These are phyloP conservation scores for Lichtheimia corymbifera DNA, from an alignment of 371 early-diverging fungal species.

Conservation along the genomic window DNA sequence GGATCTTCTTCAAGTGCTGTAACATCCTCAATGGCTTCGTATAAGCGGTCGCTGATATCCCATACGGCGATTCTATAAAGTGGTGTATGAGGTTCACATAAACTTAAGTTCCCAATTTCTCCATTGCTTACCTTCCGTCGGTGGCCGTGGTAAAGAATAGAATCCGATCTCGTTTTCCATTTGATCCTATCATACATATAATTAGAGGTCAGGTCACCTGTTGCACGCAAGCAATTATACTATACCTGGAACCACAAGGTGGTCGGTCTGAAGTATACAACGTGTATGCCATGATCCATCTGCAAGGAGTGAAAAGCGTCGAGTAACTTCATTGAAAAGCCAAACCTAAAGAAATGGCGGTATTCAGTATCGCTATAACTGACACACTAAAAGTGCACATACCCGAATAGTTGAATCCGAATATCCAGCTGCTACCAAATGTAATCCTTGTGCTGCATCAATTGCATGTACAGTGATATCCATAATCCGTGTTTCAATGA, in stretches of 20 bases:
- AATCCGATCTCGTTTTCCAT: conserved; percentile 28
- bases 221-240: not conserved
- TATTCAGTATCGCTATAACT: not conserved
- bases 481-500: conserved; percentile 62
- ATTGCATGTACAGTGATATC: conserved; percentile 49
- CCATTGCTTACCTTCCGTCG: conserved; percentile 42
- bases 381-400: conserved; percentile 1
- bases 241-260: conserved; percentile 30
- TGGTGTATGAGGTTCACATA: not conserved
- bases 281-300: conserved; percentile 61
- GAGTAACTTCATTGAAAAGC: conserved; percentile 54
- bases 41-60: conserved; percentile 47
- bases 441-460: conserved; percentile 34
- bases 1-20: conserved; percentile 31
- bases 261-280: conserved; percentile 58
- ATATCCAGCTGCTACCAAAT: conserved; percentile 59
- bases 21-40: conserved; percentile 16
- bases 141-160: conserved; percentile 61
- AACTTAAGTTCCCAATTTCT: not conserved
- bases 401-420: conserved; percentile 63
- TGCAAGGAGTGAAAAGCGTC: conserved; percentile 50
- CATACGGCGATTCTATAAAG: conserved; percentile 46
- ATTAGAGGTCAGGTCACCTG: not conserved
- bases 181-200: not conserved
- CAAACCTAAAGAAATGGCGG: conserved; percentile 29